These are phyloP conservation scores for Lagenaria siceraria DNA, from an alignment of 306 rosid species.

Conservation along the genomic window DNA sequence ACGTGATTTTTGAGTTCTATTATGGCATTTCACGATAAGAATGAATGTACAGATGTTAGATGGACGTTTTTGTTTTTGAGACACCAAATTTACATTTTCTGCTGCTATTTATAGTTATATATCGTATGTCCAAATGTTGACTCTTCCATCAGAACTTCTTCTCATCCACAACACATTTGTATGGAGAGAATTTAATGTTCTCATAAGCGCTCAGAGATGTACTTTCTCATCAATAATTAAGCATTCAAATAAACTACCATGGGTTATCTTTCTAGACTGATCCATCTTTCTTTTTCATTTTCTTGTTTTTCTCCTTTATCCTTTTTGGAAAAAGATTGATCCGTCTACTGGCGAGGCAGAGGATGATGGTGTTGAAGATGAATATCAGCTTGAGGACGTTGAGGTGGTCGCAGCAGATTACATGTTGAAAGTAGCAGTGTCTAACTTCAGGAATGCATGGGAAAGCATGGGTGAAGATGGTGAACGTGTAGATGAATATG, in stretches of 20 bases:
- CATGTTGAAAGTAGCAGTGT: constrained; percentile 72
- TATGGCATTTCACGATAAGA: neutral
- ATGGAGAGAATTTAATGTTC: neutral
- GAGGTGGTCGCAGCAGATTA: constrained; percentile 95
- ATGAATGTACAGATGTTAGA: neutral
- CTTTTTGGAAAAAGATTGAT: constrained; percentile 25
- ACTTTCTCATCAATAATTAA: neutral
- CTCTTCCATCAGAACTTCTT: neutral
- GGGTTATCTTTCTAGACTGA: constrained; percentile 45
- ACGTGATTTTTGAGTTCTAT: neutral
- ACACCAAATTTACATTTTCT: neutral
- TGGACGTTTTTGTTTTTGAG: neutral
- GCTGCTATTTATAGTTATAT: neutral
- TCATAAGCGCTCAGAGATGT: neutral
- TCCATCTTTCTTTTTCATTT: constrained; percentile 23
- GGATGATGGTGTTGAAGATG: constrained; percentile 96
- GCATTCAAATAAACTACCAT: neutral
- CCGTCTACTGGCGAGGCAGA: constrained; percentile 83
- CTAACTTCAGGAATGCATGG: constrained; percentile 94
- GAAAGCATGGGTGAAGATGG: constrained; percentile 59
- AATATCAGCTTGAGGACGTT: constrained; percentile 91
- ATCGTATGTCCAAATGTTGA: neutral
- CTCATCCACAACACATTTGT: neutral
- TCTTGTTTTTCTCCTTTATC: neutral
- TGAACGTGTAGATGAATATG: constrained; percentile 89